A percentile compares a stretch with the other conserved stretches of the same genome.
These are phyloP conservation scores for Discostella stelligeroides DNA, from an alignment of 108 stramenopile genomes.

Conservation along the genomic window DNA sequence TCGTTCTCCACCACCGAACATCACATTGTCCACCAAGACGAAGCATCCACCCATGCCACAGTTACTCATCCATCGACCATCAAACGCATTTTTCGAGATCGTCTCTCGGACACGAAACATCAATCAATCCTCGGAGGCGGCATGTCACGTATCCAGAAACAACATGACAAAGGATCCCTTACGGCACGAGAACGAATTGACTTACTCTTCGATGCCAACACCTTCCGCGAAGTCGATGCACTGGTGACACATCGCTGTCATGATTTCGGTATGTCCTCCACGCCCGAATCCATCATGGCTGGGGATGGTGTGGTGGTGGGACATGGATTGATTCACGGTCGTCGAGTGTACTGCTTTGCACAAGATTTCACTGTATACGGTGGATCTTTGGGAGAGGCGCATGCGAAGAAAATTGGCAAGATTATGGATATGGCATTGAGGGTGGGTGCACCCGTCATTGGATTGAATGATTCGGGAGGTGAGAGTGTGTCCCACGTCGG, in stretches of 20 bases:
- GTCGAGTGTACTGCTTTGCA: constrained; percentile 84
- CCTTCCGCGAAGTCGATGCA: constrained; percentile 94
- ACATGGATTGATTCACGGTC: constrained; percentile 60
- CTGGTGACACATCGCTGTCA: constrained; percentile 95
- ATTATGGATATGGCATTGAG: constrained; percentile 97
- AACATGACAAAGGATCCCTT: constrained; percentile 95
- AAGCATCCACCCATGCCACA: neutral
- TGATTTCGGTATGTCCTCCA: constrained; percentile 95
- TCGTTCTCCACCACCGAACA: constrained; percentile 15
- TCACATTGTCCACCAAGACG: constrained; percentile 31
- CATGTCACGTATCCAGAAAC: constrained; percentile 69
- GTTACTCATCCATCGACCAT: constrained; percentile 61
- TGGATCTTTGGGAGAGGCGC: constrained; percentile 93
- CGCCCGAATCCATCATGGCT: constrained; percentile 65
- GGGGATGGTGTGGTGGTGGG: constrained; percentile 96
- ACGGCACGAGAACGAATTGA: constrained; percentile 96
- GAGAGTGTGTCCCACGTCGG: too few relatives aligned
- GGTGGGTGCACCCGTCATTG: constrained; percentile 97
- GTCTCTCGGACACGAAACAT: constrained; percentile 60
- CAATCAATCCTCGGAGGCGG: constrained; percentile 91
- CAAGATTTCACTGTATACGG: constrained; percentile 99
- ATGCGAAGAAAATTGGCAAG: constrained; percentile 99
- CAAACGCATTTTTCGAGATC: constrained; percentile 82
- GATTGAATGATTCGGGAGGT: constrained; percentile 98
- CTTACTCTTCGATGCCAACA: constrained; percentile 88